These are phyloP conservation scores for Umbelopsis isabellina DNA, from an alignment of 192 early-diverging fungal genomes.

Conservation along the genomic window DNA sequence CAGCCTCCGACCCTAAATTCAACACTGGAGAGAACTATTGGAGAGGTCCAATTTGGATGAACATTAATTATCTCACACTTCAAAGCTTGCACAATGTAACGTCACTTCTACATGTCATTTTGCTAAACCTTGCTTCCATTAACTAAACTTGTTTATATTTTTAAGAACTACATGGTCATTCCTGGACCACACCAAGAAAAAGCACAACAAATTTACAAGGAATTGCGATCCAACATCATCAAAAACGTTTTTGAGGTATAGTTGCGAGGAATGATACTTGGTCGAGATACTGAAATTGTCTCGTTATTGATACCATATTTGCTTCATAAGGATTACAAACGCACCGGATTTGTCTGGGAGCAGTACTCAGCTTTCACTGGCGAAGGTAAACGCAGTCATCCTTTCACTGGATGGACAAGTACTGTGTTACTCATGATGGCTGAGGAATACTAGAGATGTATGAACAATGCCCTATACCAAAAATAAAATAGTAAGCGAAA, in stretches of 20 bases:
- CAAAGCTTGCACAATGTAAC: conserved; percentile 68
- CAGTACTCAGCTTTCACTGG: conserved; percentile 84
- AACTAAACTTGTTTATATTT: conserved; percentile 3
- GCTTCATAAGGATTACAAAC: conserved; percentile 62
- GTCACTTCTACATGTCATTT: background rate
- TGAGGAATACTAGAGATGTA: conserved; percentile 63
- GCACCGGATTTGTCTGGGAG: conserved; percentile 89
- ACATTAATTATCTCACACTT: conserved; percentile 85
- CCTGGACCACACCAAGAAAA: conserved; percentile 71
- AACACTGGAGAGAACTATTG: conserved; percentile 92
- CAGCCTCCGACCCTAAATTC: conserved; percentile 62
- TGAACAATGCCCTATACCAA: background rate
- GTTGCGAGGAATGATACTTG: background rate
- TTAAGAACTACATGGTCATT: conserved; percentile 53
- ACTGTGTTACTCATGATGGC: conserved; percentile 85
- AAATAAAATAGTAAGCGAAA: background rate
- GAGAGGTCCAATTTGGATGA: conserved; percentile 94
- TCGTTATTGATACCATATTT: conserved; percentile 8
- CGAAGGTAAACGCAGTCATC: conserved; percentile 80
- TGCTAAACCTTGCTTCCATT: background rate
- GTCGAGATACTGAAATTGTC: background rate
- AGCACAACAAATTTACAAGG: conserved; percentile 72
- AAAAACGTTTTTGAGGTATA: conserved; percentile 71
- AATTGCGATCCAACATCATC: conserved; percentile 77
- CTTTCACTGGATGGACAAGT: conserved; percentile 95